A percentile compares a stretch with the other conserved stretches of the same genome.
Conservation (phyloP, 140 eudicot genomes). For the Flaveria floridana region DNA sequence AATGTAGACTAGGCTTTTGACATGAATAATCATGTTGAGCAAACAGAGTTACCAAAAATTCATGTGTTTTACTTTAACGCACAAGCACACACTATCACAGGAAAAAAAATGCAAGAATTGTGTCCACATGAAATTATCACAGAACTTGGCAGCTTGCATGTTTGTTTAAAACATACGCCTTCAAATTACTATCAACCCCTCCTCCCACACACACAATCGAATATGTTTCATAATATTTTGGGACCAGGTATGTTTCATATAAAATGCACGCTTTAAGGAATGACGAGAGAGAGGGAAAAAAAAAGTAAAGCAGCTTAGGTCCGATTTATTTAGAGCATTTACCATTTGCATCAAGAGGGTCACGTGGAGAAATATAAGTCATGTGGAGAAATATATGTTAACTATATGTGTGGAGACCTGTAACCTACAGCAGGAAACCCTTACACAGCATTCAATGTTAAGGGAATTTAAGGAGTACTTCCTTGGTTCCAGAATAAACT, state of each 20-base stretch:
- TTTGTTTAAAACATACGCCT: not conserved
- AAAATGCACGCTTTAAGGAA: not conserved
- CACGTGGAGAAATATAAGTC: not conserved
- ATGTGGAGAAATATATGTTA: not conserved
- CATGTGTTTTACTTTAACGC: constrained; percentile 3
- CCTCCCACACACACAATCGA: not conserved
- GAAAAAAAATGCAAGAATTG: not conserved
- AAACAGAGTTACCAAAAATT: constrained; percentile 3
- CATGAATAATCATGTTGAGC: constrained; percentile 17
- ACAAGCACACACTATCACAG: not conserved
- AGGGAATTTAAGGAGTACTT: constrained; percentile 4
- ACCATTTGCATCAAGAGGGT: constrained; percentile 4
- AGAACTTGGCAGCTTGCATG: constrained; percentile 12
- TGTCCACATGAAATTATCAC: constrained; percentile 1
- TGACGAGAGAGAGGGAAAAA: not conserved
- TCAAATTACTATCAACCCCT: not conserved
- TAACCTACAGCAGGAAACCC: constrained; percentile 7
- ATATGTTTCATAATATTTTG: not conserved
- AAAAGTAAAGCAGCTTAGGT: constrained; percentile 18
- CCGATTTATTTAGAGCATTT: constrained; percentile 1
- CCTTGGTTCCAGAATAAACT: not conserved
- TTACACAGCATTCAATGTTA: not conserved
- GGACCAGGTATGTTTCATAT: constrained; percentile 11
- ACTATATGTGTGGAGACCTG: not conserved
- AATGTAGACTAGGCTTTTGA: not conserved